Conservation (phyloP, 768 basidiomycete genomes). For the Phaffia tasmanica region DNA sequence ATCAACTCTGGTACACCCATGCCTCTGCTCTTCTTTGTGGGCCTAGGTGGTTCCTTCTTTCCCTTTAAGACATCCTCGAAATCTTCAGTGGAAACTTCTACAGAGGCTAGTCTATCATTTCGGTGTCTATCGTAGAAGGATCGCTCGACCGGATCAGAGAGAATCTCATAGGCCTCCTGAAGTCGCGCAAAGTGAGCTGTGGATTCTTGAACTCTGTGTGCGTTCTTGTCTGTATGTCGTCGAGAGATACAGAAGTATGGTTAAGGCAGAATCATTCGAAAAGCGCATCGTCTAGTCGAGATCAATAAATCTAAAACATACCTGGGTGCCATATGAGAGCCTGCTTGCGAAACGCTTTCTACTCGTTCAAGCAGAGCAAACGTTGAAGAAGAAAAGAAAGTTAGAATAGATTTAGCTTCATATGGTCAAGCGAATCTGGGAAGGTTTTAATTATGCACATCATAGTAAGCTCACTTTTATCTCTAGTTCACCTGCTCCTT, state of each 20-base stretch:
- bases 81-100: slow-evolving; percentile 51
- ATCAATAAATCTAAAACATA: slow-evolving; percentile 31
- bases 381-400: slow-evolving; percentile 1
- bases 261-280: too few relatives aligned
- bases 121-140: slow-evolving; percentile 92
- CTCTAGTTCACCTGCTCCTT: slow-evolving; percentile 72
- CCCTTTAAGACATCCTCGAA: slow-evolving; percentile 77
- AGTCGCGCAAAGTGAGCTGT: slow-evolving; percentile 75
- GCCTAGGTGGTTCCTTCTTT: slow-evolving; percentile 42
- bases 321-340: slow-evolving; percentile 80
- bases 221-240: slow-evolving; percentile 52
- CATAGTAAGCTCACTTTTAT: slow-evolving; percentile 54
- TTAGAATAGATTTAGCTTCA: slow-evolving; percentile 1
- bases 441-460: neutral
- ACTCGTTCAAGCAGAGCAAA: slow-evolving; percentile 12
- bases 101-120: slow-evolving; percentile 42
- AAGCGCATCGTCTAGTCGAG: too few relatives aligned
- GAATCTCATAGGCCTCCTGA: slow-evolving; percentile 80
- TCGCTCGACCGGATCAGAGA: slow-evolving; percentile 60
- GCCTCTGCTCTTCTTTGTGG: slow-evolving; percentile 45
- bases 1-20: slow-evolving; percentile 68
- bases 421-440: neutral
- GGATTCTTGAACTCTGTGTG: slow-evolving; percentile 66
- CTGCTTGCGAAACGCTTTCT: slow-evolving; percentile 73
- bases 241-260: slow-evolving; percentile 2